Base-by-base conservation (phyloP, 2,329 filamentous ascomycete genomes). In the Trichophaea hybrida region DNA sequence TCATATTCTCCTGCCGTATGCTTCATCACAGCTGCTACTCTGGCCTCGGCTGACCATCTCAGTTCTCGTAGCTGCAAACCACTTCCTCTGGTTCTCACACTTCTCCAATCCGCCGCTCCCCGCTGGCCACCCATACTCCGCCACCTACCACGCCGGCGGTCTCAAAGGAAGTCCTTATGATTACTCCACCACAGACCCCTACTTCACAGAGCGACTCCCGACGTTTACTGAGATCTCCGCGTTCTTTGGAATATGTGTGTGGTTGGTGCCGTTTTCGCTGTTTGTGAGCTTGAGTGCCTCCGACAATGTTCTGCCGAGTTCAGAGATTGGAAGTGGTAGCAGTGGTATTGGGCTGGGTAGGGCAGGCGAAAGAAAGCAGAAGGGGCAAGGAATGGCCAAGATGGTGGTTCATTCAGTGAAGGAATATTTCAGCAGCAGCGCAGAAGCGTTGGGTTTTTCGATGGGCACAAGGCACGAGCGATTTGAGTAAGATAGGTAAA, bases 191-290 rank as follows among this genome's bases (percentile, higher is more conserved):
- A 84, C 85, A 70, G 81, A 87, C 65, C 75, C 74, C 3, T 69
- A 74, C 8, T 77, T 60, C 74, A 76, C 58, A 12, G 66, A 66
- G 37, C 66, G 53, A 6, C 68, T 68, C 49, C 93, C 93, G 0
- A 84, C 80, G 40, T 98, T 98, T 72, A 90, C 88, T 15, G 88
- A 97, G 74, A 93, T 97, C 49, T 89, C 93, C 0, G 91, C 88
- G 0, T 98, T 93, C 73, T 98, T 98, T 70, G 93, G 93, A 0
- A 76, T 98, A 1, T 95, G 90, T 69, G 90, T 98, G 0, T 98
- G 93, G 93, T 78, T 98, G 1, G 87, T 97, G 0, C 93, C 93
- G 0, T 98, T 98, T 70, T 83, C 90, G 13, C 78, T 98, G 12
- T 98, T 98, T 70, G 91, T 98, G 55, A 94, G 87, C 69, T 74